Evolutionary conservation across 2,329 filamentous ascomycete species (phyloP), one percentile per base, ranked within the genome.

Genomic region (Dactylonectria macrodidyma): DNA sequence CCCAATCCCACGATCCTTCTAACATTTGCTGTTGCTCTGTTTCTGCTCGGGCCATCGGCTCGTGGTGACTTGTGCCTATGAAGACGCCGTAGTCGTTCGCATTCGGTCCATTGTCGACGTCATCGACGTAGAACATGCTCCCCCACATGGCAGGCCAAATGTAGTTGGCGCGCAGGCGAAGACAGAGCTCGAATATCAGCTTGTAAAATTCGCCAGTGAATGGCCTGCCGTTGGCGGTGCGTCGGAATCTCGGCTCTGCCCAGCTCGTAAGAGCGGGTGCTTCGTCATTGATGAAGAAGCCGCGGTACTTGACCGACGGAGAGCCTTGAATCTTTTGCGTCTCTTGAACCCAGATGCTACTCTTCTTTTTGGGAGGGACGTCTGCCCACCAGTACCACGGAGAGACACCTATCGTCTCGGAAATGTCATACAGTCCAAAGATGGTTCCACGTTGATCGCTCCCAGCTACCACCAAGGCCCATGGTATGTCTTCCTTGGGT

Each of bases 11-110:
- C 0, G 86, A 83, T 0, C 91, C 91, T 50, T 88, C 81, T 66
- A 85, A 88, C 54, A 86, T 87, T 0, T 79, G 83, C 38, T 78
- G 76, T 56, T 88, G 89, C 79, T 90, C 88, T 69, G 89, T 89
- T 59, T 88, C 86, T 0, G 87, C 87, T 10, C 87, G 83, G 85
- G 87, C 87, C 87, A 94, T 89, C 1, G 92, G 92, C 78, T 94
- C 92, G 1, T 89, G 93, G 78, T 94, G 92, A 10, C 89, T 92
- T 8, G 90, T 91, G 3, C 91, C 91, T 77, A 94, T 88, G 1
- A 94, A 91, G 64, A 94, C 88, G 47, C 90, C 92, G 76, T 90
- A 94, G n/a, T 91, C 91, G 73, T 94, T 90, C 0, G 92, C 90
- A 5, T 93, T 84, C 0, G 90, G 88, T 75, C 93, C 90, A 72